These are phyloP conservation scores for Trichosanthes truncata DNA, from an alignment of 306 rosid genomes.

Conservation along the genomic window DNA sequence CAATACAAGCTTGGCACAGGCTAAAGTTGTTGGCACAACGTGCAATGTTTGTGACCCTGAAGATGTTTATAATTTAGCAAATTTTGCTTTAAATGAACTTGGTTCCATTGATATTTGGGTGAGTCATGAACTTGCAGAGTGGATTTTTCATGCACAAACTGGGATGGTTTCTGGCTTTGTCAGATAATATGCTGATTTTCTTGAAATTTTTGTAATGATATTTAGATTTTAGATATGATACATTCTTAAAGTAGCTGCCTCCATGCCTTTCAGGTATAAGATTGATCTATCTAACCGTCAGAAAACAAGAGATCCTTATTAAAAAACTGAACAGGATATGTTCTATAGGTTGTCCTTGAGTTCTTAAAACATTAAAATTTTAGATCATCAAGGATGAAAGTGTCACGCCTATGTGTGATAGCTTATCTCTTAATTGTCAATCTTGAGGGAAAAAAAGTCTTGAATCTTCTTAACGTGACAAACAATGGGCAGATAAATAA, in stretches of 20 bases:
- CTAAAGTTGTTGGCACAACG: slow-evolving; percentile 78
- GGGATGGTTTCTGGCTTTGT: background rate
- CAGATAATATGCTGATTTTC: background rate
- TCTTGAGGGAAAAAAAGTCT: background rate
- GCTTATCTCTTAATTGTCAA: background rate
- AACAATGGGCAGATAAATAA: slow-evolving; percentile 59
- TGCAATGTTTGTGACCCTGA: slow-evolving; percentile 73
- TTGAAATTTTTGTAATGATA: background rate
- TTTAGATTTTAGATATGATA: background rate
- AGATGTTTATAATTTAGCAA: slow-evolving; percentile 64
- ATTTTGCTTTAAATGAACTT: slow-evolving; percentile 51
- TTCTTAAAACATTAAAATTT: background rate
- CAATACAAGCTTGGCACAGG: slow-evolving; percentile 39
- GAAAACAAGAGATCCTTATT: background rate
- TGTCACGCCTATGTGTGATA: background rate
- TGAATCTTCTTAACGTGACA: background rate
- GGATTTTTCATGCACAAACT: background rate
- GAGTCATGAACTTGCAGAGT: slow-evolving; percentile 14
- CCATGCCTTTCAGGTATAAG: background rate
- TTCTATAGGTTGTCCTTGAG: too few species aligned
- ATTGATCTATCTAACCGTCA: background rate
- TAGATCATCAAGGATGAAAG: background rate
- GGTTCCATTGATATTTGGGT: slow-evolving; percentile 91
- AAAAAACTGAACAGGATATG: too few species aligned
- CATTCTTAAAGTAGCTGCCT: background rate